Conservation (phyloP, 176 grass and related monocot species). For the Oryza australiensis region DNA sequence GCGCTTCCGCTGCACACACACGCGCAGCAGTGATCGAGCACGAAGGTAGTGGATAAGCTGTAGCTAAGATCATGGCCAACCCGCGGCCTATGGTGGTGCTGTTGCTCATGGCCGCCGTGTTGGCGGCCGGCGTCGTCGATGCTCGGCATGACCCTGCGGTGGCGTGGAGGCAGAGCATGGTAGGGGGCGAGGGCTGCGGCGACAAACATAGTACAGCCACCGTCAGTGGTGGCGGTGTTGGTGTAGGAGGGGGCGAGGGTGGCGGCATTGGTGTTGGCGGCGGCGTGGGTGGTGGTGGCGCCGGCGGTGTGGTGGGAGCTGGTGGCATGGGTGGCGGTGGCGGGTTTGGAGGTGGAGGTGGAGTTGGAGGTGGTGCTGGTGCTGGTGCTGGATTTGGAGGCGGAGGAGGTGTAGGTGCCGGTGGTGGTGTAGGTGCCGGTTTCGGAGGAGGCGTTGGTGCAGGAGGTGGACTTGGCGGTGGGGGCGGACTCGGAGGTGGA, state of each 20-base stretch:
- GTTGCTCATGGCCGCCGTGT: conserved; percentile 9
- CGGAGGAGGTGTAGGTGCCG: not conserved
- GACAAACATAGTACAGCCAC: conserved; percentile 15
- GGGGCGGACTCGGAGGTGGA: conserved; percentile 23
- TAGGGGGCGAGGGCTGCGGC: conserved; percentile 29
- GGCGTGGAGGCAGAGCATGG: not conserved
- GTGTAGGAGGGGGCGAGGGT: not conserved
- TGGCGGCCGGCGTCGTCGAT: not conserved
- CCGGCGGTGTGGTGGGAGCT: not conserved
- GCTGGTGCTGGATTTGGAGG: not conserved
- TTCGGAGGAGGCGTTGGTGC: not conserved
- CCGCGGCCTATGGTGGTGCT: not conserved
- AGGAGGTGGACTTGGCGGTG: not conserved
- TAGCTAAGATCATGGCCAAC: conserved; percentile 3
- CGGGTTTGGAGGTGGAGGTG: conserved; percentile 21
- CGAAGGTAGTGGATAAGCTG: not conserved
- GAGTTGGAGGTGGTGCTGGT: not conserved
- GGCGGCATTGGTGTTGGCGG: not conserved
- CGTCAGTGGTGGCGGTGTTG: not conserved
- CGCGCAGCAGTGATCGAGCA: no score
- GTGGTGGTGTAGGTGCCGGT: not conserved
- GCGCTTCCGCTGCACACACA: conserved; percentile 10
- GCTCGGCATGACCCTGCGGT: not conserved
- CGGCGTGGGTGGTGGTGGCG: no score
- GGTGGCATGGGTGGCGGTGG: not conserved